Percentiles rank a stretch among this genome's conserved stretches.
Evolutionary conservation across 1,284 basidiomycete genomes (phyloP).

Genomic region (Pseudozyma tsukubaensis): DNA sequence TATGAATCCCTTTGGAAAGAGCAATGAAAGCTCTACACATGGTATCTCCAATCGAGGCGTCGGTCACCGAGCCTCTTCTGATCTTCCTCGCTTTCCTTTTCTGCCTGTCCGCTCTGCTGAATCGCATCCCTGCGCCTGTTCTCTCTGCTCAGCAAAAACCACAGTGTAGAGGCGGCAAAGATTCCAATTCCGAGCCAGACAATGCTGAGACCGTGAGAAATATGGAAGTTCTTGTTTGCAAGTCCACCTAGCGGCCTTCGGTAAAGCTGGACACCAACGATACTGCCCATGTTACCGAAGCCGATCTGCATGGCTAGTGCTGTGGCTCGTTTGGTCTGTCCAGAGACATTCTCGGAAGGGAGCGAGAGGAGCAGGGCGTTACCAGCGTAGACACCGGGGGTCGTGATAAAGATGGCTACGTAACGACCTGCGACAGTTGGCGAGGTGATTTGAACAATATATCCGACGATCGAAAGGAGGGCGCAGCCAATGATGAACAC

Average conservation of each 20-base stretch:
- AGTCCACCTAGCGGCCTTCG: slow-evolving; percentile 71
- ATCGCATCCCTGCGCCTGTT: slow-evolving; percentile 69
- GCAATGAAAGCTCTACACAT: neutral
- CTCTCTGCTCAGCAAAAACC: slow-evolving; percentile 73
- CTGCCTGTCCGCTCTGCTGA: slow-evolving; percentile 4
- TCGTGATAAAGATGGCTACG: slow-evolving; percentile 75
- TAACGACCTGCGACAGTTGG: slow-evolving; percentile 75
- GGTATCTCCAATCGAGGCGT: slow-evolving; percentile 42
- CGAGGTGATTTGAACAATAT: slow-evolving; percentile 75
- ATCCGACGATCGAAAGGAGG: slow-evolving; percentile 75
- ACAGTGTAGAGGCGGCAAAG: slow-evolving; percentile 72
- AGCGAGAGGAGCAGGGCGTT: slow-evolving; percentile 73
- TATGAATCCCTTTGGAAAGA: too few species aligned
- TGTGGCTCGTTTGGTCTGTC: slow-evolving; percentile 78
- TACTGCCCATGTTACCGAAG: slow-evolving; percentile 77
- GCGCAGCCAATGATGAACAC: slow-evolving; percentile 75
- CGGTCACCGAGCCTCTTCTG: slow-evolving; percentile 27
- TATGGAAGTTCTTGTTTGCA: slow-evolving; percentile 74
- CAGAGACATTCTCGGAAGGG: slow-evolving; percentile 79
- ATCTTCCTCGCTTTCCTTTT: slow-evolving; percentile 18
- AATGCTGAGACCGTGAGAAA: slow-evolving; percentile 71
- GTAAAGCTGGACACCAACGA: slow-evolving; percentile 73
- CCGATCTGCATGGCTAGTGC: slow-evolving; percentile 78
- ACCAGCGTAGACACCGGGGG: slow-evolving; percentile 76
- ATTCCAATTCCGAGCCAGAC: slow-evolving; percentile 70